These are phyloP conservation scores for Trametes elegans DNA, from an alignment of 768 basidiomycete species.

Conservation along the genomic window DNA sequence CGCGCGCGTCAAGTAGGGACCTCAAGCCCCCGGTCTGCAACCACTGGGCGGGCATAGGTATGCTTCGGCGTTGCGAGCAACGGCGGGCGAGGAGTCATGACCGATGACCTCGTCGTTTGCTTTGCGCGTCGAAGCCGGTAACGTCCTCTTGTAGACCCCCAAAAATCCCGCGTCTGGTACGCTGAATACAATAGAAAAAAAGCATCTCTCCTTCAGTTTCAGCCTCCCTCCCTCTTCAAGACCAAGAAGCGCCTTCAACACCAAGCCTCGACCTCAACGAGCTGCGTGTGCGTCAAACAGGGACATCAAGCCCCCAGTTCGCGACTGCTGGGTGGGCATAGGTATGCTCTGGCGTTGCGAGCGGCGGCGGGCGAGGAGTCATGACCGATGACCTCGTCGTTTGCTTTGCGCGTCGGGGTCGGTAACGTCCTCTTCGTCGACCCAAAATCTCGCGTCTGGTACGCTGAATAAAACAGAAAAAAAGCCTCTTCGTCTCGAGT, in stretches of 20 bases:
- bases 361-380: not conserved
- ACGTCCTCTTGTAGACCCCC: too few relatives aligned
- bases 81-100: constrained; percentile 1
- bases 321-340: not conserved
- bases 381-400: not conserved
- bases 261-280: not conserved
- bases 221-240: too few relatives aligned
- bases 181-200: too few relatives aligned
- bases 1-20: not conserved
- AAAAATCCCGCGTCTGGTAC: not conserved
- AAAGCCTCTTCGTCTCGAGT: too few relatives aligned
- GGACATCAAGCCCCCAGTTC: too few relatives aligned
- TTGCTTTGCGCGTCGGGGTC: not conserved
- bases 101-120: not conserved
- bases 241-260: not conserved
- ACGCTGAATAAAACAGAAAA: too few relatives aligned
- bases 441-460: not conserved
- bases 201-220: too few relatives aligned
- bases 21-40: not conserved
- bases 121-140: not conserved
- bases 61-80: not conserved
- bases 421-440: not conserved
- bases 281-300: not conserved
- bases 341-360: not conserved
- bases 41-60: not conserved